phyloP scores from a whole-genome alignment of 1,284 basidiomycete species.

The Sporisorium graminicola region DNA sequence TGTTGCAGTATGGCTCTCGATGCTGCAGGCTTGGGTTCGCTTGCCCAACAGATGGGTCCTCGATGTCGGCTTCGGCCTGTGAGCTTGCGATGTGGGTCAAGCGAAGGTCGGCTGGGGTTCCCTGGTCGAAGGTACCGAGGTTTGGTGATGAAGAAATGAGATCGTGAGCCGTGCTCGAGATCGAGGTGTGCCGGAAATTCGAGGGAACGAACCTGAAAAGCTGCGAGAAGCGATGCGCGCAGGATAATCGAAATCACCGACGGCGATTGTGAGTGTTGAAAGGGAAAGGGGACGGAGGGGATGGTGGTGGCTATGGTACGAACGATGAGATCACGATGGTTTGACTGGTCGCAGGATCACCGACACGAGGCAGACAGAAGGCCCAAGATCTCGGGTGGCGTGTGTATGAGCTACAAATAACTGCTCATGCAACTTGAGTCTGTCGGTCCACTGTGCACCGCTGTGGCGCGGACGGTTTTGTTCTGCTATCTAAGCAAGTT shows the following conservation, averaged over 20 bases:
- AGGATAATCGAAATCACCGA: background rate
- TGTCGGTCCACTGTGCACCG: background rate
- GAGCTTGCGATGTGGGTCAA: too few relatives aligned
- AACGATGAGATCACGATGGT: slow-evolving; percentile 29
- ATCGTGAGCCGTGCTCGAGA: background rate
- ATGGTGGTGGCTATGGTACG: slow-evolving; percentile 24
- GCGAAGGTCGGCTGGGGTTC: too few relatives aligned
- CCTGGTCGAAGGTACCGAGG: background rate
- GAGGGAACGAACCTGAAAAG: too few relatives aligned
- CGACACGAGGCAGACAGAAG: background rate
- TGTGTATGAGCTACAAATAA: too few relatives aligned
- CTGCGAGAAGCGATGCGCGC: too few relatives aligned
- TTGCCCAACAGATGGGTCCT: background rate
- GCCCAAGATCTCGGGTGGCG: too few relatives aligned
- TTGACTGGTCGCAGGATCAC: background rate
- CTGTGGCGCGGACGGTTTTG: background rate
- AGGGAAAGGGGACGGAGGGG: slow-evolving; percentile 4
- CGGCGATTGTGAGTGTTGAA: background rate
- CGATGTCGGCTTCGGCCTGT: too few relatives aligned
- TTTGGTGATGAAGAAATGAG: background rate
- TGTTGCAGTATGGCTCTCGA: background rate
- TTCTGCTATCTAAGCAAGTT: background rate
- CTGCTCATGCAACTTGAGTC: too few relatives aligned
- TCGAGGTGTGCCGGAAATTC: background rate
- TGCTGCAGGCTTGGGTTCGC: background rate